A percentile compares a stretch with the other conserved stretches of the same genome.
These are phyloP conservation scores for Colletotrichum plurivorum DNA, from an alignment of 2,329 filamentous ascomycete species.

Conservation along the genomic window DNA sequence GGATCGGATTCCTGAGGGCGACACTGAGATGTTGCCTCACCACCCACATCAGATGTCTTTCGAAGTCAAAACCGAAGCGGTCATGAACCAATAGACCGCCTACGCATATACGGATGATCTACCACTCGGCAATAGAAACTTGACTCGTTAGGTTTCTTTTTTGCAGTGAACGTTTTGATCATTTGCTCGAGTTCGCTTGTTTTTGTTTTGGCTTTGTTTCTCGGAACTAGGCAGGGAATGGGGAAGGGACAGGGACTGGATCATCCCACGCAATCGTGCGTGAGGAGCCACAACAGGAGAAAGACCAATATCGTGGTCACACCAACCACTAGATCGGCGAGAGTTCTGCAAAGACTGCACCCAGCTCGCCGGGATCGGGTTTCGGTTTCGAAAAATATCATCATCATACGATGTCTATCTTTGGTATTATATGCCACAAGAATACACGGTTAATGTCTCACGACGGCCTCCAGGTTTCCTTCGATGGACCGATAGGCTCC, in stretches of 20 bases:
- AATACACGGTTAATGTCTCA: conserved; percentile 38
- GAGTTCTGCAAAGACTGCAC: conserved; percentile 38
- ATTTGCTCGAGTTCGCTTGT: conserved; percentile 22
- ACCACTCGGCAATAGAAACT: background rate
- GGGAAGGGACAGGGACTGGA: background rate
- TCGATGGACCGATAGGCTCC: conserved; percentile 8
- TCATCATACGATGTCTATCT: conserved; percentile 22
- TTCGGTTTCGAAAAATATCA: conserved; percentile 17
- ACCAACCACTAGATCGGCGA: conserved; percentile 34
- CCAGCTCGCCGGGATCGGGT: conserved; percentile 29
- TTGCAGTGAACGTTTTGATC: background rate
- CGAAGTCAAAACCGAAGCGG: conserved; percentile 51
- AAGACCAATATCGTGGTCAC: conserved; percentile 26
- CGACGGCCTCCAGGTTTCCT: conserved; percentile 27
- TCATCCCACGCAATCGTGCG: background rate
- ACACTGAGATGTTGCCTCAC: conserved; percentile 60
- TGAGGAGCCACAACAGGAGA: conserved; percentile 25
- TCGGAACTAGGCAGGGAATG: background rate
- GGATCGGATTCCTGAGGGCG: conserved; percentile 71
- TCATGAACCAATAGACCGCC: conserved; percentile 47
- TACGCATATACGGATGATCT: background rate
- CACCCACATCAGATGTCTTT: conserved; percentile 37
- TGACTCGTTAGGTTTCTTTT: background rate
- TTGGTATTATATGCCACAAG: conserved; percentile 9
- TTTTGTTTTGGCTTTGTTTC: conserved; percentile 24